Evolutionary conservation across 2,329 filamentous ascomycete genomes (phyloP), one percentile per base, ranked within the genome.

Genomic region (Pseudogymnoascus sp.): DNA sequence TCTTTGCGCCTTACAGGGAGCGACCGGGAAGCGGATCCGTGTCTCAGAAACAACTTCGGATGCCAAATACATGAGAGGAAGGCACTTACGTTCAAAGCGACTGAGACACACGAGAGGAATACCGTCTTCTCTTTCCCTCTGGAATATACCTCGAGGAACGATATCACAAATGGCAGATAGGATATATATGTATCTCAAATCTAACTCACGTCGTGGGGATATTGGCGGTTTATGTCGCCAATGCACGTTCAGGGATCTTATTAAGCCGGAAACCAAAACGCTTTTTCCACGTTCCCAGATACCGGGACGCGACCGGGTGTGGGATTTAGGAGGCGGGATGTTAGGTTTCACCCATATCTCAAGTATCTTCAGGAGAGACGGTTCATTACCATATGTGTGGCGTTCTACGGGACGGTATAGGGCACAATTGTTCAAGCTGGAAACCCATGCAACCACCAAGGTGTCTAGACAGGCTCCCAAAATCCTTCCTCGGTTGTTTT

Each of bases 241-340:
- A 54, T 54, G 47, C 47, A 54, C 29, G 47, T 54, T n/a, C 47
- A 54, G 47, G 47, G 47, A 33, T 54, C 47, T 13, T 17, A 3
- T 33, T 21, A 29, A 54, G 1, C 47, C 47, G 47, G 35, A 54
- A 54, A 33, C 29, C 47, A 29, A 54, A 54, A 54, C 29, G 47
- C 9, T 15, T 33, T 54, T 54, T 54, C 47, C 47, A 33, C 29
- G 47, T 54, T 54, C 47, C 47, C 47, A 54, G 47, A 5, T 33
- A 17, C 47, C 47, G 47, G 47, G 47, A 54, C 26, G 13, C 15
- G 26, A 33, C 5, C 11, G 47, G 44, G 47, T 21, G 29, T 33
- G 47, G 29, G 15, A 54, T 21, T 54, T 33, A 17, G 26, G 15
- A 54, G 15, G 7, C 9, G 24, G 13, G n/a, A 35, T 33, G 15